Conservation (phyloP, 805 yeast genomes). For the Ogataea paradorogensis region DNA sequence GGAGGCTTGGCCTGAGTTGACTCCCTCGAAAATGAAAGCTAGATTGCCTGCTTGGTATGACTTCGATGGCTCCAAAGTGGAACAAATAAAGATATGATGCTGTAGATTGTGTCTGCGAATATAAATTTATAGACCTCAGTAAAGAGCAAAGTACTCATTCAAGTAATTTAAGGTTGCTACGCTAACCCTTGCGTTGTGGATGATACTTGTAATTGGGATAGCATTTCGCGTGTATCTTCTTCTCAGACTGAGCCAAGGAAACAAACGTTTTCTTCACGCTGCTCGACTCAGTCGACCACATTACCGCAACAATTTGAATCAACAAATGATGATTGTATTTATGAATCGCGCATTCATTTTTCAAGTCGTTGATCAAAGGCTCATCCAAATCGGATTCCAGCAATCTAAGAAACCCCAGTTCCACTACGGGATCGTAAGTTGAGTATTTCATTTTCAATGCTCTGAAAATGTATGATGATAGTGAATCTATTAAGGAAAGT, state of each 20-base stretch:
- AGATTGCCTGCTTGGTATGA: conserved; percentile 24
- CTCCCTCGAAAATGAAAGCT: conserved; percentile 17
- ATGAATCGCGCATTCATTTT: conserved; percentile 16
- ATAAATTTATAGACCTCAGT: conserved; percentile 2
- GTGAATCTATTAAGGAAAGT: conserved; percentile 25
- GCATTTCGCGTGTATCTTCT: conserved; percentile 38
- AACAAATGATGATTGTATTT: conserved; percentile 41
- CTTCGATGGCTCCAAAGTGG: conserved; percentile 15
- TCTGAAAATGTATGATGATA: conserved; percentile 21
- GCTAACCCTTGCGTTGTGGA: conserved; percentile 33
- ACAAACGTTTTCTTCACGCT: conserved; percentile 38
- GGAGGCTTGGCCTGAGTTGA: conserved; percentile 34
- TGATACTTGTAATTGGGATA: conserved; percentile 44
- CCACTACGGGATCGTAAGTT: conserved; percentile 18
- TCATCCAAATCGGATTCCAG: conserved; percentile 12
- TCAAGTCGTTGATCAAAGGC: conserved; percentile 9
- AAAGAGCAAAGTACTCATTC: too few species aligned
- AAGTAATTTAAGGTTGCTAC: neutral
- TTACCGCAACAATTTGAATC: conserved; percentile 40
- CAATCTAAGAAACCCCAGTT: conserved; percentile 13
- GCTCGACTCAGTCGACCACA: conserved; percentile 43
- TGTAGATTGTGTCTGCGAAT: neutral
- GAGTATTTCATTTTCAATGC: conserved; percentile 16
- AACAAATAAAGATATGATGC: conserved; percentile 7
- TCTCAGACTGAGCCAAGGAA: conserved; percentile 39